Base-by-base conservation (phyloP, 495 filamentous ascomycete genomes). In the Aspergillus sparsus region DNA sequence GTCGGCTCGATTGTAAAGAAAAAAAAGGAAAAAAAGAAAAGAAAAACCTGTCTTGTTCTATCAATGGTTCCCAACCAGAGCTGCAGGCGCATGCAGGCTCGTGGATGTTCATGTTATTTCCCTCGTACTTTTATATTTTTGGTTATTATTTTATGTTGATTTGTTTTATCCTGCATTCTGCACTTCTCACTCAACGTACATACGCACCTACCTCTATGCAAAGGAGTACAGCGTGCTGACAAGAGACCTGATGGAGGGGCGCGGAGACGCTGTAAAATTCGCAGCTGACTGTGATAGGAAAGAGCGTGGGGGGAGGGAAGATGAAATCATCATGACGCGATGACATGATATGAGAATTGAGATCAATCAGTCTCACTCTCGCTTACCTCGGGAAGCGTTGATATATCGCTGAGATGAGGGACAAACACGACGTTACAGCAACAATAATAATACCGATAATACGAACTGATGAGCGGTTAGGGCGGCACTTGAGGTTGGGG, bases 401-500 rank as follows among this genome's bases (percentile, higher is more conserved):
- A 27, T 27, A 42, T 42, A 42, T 13, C 6, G 16, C 18, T 27
- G 47, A 31, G 18, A 50, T 16, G 33, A 53, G 21, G 13, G 37
- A 9, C 12, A 33, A 15, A 13, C 32, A 53, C 15, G 9, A 44
- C 34, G 11, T 36, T 27, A 11, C 10, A 7, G 31, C 27, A 21
- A 35, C n/a, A 27, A 55, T 55, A 44, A 44, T 42, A 44, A 37
- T 37, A 41, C 12, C 2, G 16, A 55, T 49, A 36, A 61, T 56
- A 13, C 7, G 13, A 16, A 10, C 7, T 36, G 46, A 46, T 27
- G 46, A 52, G 60, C 60, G 60, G 60, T 37, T 62, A 54, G 49
- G 54, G 60, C 60, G 60, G 60, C 45, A 62, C 42, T 47, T 31
- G 16, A 45, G 54, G 27, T 33, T 49, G 46, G 34, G 37, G 10